Percentiles rank a stretch among this genome's conserved stretches.
Evolutionary conservation across 805 yeast species (phyloP).

Genomic region (Metschnikowia peoriensis): DNA sequence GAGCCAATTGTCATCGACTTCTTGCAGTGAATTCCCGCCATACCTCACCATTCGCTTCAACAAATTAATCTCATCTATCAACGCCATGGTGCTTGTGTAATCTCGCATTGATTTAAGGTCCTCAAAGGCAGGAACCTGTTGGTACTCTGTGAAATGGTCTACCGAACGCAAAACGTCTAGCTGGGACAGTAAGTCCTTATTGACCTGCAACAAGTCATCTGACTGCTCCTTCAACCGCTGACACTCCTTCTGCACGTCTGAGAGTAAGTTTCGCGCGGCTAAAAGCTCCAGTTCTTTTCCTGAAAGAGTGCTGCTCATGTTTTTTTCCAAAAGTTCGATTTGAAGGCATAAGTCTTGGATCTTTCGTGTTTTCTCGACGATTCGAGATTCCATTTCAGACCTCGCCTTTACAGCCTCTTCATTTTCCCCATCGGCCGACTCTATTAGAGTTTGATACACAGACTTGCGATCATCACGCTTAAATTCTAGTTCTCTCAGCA

Average conservation of each 20-base stretch:
- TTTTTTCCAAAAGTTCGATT: slow-evolving; percentile 44
- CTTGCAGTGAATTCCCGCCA: background rate
- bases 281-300: slow-evolving; percentile 27
- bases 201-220: slow-evolving; percentile 18
- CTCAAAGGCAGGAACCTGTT: slow-evolving; percentile 25
- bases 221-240: slow-evolving; percentile 21
- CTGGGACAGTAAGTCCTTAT: slow-evolving; percentile 22
- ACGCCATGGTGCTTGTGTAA: slow-evolving; percentile 30
- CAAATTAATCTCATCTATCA: slow-evolving; percentile 45
- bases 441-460: background rate
- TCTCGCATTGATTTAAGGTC: slow-evolving; percentile 33
- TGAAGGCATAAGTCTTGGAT: slow-evolving; percentile 47
- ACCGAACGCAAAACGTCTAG: slow-evolving; percentile 27
- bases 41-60: slow-evolving; percentile 34
- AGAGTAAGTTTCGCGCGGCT: slow-evolving; percentile 15
- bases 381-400: slow-evolving; percentile 2
- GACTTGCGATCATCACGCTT: background rate
- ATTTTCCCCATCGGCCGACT: background rate
- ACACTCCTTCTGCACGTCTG: slow-evolving; percentile 6
- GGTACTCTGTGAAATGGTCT: slow-evolving; percentile 12
- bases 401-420: background rate
- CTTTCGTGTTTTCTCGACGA: slow-evolving; percentile 13
- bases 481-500: background rate
- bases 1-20: slow-evolving; percentile 1
- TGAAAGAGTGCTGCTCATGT: slow-evolving; percentile 32